Base-by-base conservation (phyloP, 2,329 filamentous ascomycete species). In the Pseudopyrenochaeta lycopersici region DNA sequence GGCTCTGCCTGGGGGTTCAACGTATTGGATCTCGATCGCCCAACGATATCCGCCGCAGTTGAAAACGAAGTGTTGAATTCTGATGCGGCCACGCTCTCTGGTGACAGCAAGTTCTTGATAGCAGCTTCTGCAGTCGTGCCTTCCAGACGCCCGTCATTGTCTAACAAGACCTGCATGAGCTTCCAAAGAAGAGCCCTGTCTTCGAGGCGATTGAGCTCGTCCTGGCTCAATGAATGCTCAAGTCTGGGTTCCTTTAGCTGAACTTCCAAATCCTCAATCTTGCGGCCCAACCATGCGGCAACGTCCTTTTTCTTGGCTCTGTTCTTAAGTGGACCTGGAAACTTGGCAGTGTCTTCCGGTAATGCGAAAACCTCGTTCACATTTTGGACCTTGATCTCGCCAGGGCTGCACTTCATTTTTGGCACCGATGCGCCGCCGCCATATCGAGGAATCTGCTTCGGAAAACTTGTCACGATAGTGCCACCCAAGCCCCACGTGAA, bases 271-370 rank as follows among this genome's bases (percentile, higher is more conserved):
- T 80, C 79, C 32, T 91, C 88, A 50, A 98, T 94, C 46, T 89
- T 91, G 54, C 84, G 80, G 4, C 83, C 85, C 39, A 99, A 81
- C 95, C 96, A 99, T 1, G 86, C 77, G 38, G 93, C 66, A 0
- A 92, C 85, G 49, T 99, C 94, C 79, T 98, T 99, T 82, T 99
- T 99, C 82, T 97, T 98, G 1, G 88, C 87, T 72, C 97, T 98
- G 35, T 88, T 85, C 74, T 90, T 92, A 23, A 99, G 79, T 2
- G 96, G 95, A 0, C 95, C 95, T 0, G 95, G 95, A 68, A 98
- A 98, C 63, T 88, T 92, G 15, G 86, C 84, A 43, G 95, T 79
- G 2, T 88, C 84, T 30, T 95, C 91, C 20, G 86, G 81, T 7
- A 92, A 79, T 4, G 90, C 87, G 39, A 91, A 79, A 27, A 91